Percentiles rank a stretch among this genome's conserved stretches.
These are phyloP conservation scores for Cladosporium sp. DNA, from an alignment of 2,329 filamentous ascomycete genomes.

Conservation along the genomic window DNA sequence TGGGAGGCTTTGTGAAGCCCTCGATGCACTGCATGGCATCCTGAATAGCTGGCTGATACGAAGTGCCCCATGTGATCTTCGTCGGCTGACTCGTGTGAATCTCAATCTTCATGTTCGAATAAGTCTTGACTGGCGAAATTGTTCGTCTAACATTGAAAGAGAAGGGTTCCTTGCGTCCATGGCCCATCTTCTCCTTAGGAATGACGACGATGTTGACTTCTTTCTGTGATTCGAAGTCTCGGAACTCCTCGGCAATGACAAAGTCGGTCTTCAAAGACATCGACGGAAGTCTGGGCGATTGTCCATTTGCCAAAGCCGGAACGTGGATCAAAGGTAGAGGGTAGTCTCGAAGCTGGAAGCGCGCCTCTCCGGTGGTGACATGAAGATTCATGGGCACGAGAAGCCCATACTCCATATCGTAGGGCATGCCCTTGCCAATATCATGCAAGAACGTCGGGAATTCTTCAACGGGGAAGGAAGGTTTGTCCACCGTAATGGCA, in stretches of 20 bases:
- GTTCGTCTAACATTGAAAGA: constrained; percentile 83
- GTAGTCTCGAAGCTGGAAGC: constrained; percentile 85
- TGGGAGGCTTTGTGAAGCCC: constrained; percentile 90
- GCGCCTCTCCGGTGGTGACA: constrained; percentile 84
- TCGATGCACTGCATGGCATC: constrained; percentile 99
- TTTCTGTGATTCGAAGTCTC: constrained; percentile 72
- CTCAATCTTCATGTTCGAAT: constrained; percentile 84
- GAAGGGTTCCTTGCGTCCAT: constrained; percentile 63
- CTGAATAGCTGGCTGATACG: constrained; percentile 95
- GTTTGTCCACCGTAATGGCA: constrained; percentile 82
- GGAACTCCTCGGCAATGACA: constrained; percentile 90
- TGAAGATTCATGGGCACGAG: constrained; percentile 86
- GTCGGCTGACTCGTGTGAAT: constrained; percentile 92
- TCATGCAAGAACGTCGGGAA: constrained; percentile 79
- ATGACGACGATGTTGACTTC: constrained; percentile 80
- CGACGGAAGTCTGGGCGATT: constrained; percentile 74
- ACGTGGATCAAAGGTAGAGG: constrained; percentile 89
- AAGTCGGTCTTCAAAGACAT: constrained; percentile 85
- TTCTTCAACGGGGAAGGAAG: constrained; percentile 78
- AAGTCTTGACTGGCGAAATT: constrained; percentile 92
- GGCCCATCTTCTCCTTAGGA: constrained; percentile 57
- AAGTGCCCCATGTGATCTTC: constrained; percentile 92
- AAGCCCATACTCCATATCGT: constrained; percentile 83
- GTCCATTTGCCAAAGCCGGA: constrained; percentile 71
- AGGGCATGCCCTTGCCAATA: constrained; percentile 94